Conservation (phyloP, 176 grass and related monocot species). For the Avena sativa region DNA sequence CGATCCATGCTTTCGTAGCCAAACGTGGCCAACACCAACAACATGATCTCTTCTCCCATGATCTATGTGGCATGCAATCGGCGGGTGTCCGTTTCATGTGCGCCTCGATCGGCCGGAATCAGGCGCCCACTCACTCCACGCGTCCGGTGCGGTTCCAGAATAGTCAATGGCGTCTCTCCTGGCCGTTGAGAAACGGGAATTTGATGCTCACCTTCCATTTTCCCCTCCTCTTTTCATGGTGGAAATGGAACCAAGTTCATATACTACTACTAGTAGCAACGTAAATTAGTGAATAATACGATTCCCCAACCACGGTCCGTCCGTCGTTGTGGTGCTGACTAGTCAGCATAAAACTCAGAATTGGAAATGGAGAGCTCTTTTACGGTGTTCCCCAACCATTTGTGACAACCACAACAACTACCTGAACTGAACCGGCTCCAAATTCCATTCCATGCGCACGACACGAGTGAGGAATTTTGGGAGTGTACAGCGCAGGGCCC, state of each 20-base stretch:
- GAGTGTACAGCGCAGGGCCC: background rate
- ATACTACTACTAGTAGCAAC: background rate
- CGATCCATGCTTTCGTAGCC: slow-evolving; percentile 35
- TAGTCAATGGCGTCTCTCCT: slow-evolving; percentile 9
- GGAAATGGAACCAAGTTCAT: background rate
- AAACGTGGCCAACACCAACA: background rate
- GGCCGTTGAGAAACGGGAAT: slow-evolving; percentile 54
- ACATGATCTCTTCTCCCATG: background rate
- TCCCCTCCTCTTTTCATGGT: slow-evolving; percentile 18
- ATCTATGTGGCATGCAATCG: slow-evolving; percentile 10
- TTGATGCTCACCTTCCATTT: slow-evolving; percentile 41
- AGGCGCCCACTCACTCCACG: background rate
- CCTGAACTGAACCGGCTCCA: background rate
- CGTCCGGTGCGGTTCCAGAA: background rate
- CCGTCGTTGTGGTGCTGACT: background rate
- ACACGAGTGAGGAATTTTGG: background rate
- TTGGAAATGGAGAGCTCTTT: background rate
- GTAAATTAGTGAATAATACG: background rate
- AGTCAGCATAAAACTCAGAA: background rate
- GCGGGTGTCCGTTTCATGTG: background rate
- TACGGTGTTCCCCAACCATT: background rate
- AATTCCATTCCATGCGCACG: background rate
- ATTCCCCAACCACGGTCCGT: slow-evolving; percentile 16
- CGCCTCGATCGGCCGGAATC: background rate
- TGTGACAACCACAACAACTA: no score